phyloP scores from a whole-genome alignment of 108 stramenopile genomes.

The Cyclostephanos invisitatus region DNA sequence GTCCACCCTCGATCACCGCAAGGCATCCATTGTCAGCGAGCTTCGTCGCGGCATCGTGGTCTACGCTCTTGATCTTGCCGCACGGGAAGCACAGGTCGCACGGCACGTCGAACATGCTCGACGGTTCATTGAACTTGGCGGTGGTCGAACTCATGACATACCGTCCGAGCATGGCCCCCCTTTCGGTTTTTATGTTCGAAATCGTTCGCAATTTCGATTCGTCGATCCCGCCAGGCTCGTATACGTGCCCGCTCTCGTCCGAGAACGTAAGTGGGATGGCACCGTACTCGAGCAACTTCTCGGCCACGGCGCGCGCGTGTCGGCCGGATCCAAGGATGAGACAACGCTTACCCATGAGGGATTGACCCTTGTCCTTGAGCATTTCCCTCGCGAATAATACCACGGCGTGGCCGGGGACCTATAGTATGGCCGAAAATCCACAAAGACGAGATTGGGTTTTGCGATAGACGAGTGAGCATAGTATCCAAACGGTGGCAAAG shows the following conservation, averaged over 20 bases:
- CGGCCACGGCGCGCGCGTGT: constrained; percentile 89
- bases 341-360: constrained; percentile 92
- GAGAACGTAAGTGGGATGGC: constrained; percentile 94
- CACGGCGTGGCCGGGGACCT: constrained; percentile 94
- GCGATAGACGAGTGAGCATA: neutral
- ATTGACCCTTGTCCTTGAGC: constrained; percentile 74
- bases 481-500: neutral
- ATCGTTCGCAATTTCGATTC: constrained; percentile 87
- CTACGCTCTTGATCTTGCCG: constrained; percentile 80
- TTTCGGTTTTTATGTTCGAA: constrained; percentile 92
- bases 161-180: constrained; percentile 89
- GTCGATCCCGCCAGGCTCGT: constrained; percentile 95
- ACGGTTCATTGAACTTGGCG: constrained; percentile 87
- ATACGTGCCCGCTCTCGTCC: constrained; percentile 93
- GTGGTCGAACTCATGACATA: constrained; percentile 89
- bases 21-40: constrained; percentile 92
- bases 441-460: constrained; percentile 15
- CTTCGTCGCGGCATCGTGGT: constrained; percentile 61
- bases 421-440: constrained; percentile 9
- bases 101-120: constrained; percentile 78
- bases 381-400: constrained; percentile 92
- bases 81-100: constrained; percentile 96
- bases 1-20: constrained; percentile 91
- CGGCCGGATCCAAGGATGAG: constrained; percentile 94
- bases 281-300: constrained; percentile 91